These are phyloP conservation scores for Phytopythium helicoides DNA, from an alignment of 352 stramenopile species.

Conservation along the genomic window DNA sequence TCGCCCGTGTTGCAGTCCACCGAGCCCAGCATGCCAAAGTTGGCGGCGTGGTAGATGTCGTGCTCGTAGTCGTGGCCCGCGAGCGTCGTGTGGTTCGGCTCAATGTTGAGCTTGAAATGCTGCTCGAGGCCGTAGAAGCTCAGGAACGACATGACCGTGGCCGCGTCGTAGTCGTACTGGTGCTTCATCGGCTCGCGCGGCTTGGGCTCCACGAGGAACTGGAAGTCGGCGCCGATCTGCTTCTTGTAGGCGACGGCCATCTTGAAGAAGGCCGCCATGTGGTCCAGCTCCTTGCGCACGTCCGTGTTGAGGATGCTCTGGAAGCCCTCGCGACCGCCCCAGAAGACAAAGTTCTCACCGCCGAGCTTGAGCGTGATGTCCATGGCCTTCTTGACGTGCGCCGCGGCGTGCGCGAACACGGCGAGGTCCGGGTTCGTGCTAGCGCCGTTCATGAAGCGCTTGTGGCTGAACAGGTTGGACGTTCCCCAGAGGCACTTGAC, in stretches of 20 bases:
- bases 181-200: slow-evolving; percentile 85
- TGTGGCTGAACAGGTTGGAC: slow-evolving; percentile 77
- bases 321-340: slow-evolving; percentile 81
- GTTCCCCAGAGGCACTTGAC: slow-evolving; percentile 83
- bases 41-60: slow-evolving; percentile 73
- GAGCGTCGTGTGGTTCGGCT: slow-evolving; percentile 87
- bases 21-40: slow-evolving; percentile 78
- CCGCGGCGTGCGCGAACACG: slow-evolving; percentile 71
- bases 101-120: slow-evolving; percentile 89
- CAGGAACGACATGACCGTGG: slow-evolving; percentile 84
- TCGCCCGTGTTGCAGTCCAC: slow-evolving; percentile 86
- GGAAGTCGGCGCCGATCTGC: slow-evolving; percentile 61
- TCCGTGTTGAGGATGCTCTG: slow-evolving; percentile 81
- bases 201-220: slow-evolving; percentile 87
- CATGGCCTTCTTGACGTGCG: slow-evolving; percentile 86
- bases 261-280: slow-evolving; percentile 81
- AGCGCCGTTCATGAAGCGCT: slow-evolving; percentile 83
- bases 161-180: slow-evolving; percentile 89
- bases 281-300: slow-evolving; percentile 72
- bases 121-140: slow-evolving; percentile 67
- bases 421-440: slow-evolving; percentile 84
- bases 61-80: slow-evolving; percentile 84
- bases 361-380: slow-evolving; percentile 82
- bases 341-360: slow-evolving; percentile 87
- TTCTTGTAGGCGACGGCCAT: slow-evolving; percentile 82